Percentiles rank a stretch among this genome's conserved stretches.
Conservation (phyloP, 2,329 filamentous ascomycete species). For the Incumbomyces lentus region DNA sequence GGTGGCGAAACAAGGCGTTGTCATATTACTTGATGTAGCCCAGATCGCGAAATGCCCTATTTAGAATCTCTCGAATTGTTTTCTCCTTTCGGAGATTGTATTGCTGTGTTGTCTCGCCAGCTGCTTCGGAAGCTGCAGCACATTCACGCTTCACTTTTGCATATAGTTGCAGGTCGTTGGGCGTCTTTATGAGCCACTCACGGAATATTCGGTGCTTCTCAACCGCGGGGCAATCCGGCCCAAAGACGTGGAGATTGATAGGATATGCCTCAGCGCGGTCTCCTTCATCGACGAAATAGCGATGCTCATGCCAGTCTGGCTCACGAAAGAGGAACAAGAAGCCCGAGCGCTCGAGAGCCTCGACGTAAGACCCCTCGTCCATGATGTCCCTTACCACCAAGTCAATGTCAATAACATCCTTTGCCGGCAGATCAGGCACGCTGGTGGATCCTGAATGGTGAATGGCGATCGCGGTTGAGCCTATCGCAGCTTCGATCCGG, state of each 20-base stretch:
- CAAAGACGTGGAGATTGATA: conserved; percentile 41
- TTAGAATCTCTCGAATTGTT: conserved; percentile 31
- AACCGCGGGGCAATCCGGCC: conserved; percentile 32
- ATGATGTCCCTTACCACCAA: conserved; percentile 33
- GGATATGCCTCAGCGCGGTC: conserved; percentile 25
- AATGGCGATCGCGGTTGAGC: conserved; percentile 25
- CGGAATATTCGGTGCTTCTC: conserved; percentile 28
- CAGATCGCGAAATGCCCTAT: conserved; percentile 14
- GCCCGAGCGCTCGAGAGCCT: conserved; percentile 33
- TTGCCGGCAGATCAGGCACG: conserved; percentile 40
- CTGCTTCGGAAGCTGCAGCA: conserved; percentile 22
- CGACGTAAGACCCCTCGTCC: conserved; percentile 36
- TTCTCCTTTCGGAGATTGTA: conserved; percentile 37
- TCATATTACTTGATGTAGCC: too few species aligned
- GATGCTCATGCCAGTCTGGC: conserved; percentile 39
- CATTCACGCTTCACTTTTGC: conserved; percentile 30
- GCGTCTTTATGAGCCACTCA: conserved; percentile 33
- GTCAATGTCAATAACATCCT: conserved; percentile 45
- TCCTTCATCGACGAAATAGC: conserved; percentile 31
- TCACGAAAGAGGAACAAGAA: conserved; percentile 40
- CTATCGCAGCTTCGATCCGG: conserved; percentile 19
- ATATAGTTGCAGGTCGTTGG: conserved; percentile 33
- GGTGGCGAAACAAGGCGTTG: too few species aligned
- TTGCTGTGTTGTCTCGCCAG: conserved; percentile 26
- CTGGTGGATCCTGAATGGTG: conserved; percentile 43